Evolutionary conservation across 2,329 filamentous ascomycete genomes (phyloP).

Genomic region (Dactylellina drechsleri): DNA sequence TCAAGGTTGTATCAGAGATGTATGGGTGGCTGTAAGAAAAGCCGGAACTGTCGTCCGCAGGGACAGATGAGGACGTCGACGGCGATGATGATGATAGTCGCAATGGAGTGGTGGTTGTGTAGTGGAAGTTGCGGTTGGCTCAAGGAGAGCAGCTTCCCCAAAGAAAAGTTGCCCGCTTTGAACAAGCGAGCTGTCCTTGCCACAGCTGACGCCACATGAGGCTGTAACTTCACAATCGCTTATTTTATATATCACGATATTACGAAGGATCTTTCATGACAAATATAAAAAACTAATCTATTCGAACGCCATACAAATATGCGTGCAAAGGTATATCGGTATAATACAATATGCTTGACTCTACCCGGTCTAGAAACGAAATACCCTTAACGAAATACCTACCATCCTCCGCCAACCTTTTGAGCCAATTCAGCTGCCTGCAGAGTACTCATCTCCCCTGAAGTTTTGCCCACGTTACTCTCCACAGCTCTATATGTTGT

Average conservation of each 20-base stretch:
- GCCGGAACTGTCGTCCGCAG: slow-evolving; percentile 29
- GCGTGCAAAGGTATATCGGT: not conserved
- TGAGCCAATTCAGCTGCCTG: slow-evolving; percentile 87
- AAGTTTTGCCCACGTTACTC: slow-evolving; percentile 88
- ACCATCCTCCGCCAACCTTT: slow-evolving; percentile 95
- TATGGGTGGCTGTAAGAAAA: not conserved
- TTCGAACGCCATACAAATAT: slow-evolving; percentile 38
- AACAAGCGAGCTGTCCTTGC: not conserved
- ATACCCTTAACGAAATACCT: slow-evolving; percentile 57
- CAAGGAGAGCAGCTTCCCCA: slow-evolving; percentile 1
- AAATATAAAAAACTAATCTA: not conserved
- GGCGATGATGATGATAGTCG: slow-evolving; percentile 29
- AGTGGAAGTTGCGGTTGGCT: not conserved
- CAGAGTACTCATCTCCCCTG: slow-evolving; percentile 68
- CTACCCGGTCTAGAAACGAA: too few species aligned
- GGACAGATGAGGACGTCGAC: slow-evolving; percentile 10
- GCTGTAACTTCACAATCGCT: too few species aligned
- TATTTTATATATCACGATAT: too few species aligned
- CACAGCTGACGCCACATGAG: slow-evolving; percentile 19
- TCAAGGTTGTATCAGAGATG: not conserved
- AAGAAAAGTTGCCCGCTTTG: slow-evolving; percentile 31
- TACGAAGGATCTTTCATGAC: too few species aligned
- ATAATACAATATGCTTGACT: too few species aligned
- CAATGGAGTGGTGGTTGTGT: not conserved
- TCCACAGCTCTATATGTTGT: slow-evolving; percentile 93